phyloP scores from a whole-genome alignment of 331 rosid genomes.

The Malus hybrid region DNA sequence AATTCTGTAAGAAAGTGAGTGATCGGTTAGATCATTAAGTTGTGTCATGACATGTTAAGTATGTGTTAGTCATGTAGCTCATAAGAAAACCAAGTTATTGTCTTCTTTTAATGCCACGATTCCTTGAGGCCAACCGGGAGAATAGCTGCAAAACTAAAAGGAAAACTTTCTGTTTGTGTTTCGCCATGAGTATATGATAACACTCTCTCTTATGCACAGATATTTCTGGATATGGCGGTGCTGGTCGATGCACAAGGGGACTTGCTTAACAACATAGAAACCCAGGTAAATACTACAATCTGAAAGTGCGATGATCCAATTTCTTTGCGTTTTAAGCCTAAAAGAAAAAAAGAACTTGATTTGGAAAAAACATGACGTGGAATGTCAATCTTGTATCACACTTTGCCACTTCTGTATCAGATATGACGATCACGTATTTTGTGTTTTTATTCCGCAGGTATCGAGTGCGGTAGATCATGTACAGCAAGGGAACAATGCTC shows the following conservation, averaged over 20 bases:
- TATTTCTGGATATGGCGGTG: conserved; percentile 89
- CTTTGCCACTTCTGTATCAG: neutral
- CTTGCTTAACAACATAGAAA: conserved; percentile 80
- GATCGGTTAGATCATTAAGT: neutral
- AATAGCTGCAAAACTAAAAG: neutral
- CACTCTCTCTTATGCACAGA: conserved; percentile 50
- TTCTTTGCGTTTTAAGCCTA: neutral
- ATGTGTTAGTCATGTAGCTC: neutral
- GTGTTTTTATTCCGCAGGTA: conserved; percentile 38
- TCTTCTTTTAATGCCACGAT: neutral
- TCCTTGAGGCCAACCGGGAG: neutral
- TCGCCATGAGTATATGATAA: neutral
- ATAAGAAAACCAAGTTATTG: neutral
- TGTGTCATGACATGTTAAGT: neutral
- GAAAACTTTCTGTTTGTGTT: neutral
- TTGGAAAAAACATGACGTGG: neutral
- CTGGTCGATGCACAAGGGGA: conserved; percentile 96
- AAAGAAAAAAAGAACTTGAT: neutral
- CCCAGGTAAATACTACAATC: conserved; percentile 53
- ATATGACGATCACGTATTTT: neutral
- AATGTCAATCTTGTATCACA: no score
- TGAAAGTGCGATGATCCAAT: neutral
- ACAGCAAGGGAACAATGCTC: conserved; percentile 77
- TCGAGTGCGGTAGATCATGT: conserved; percentile 93
- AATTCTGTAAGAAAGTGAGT: neutral